These are phyloP conservation scores for Sclerotinia subarctica DNA, from an alignment of 2,329 filamentous ascomycete species.

Conservation along the genomic window DNA sequence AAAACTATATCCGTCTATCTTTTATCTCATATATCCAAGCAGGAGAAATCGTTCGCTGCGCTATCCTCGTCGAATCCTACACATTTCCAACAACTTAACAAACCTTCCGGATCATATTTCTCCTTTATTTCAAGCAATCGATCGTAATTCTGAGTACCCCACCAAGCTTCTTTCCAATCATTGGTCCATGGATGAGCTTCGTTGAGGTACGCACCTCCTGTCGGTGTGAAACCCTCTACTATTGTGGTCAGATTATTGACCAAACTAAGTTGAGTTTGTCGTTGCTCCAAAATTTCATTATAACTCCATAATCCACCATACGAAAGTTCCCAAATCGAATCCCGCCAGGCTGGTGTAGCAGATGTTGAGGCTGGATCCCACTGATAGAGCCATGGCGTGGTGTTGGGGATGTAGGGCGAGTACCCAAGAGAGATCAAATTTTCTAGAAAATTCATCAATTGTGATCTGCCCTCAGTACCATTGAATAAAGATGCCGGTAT, in stretches of 20 bases:
- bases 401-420: slow-evolving; percentile 24
- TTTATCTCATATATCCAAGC: not conserved
- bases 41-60: slow-evolving; percentile 21
- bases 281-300: slow-evolving; percentile 21
- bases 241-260: slow-evolving; percentile 4
- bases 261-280: slow-evolving; percentile 1
- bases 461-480: slow-evolving; percentile 12
- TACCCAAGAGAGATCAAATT: slow-evolving; percentile 19
- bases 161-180: slow-evolving; percentile 27
- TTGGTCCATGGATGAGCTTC: slow-evolving; percentile 25
- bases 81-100: slow-evolving; percentile 30
- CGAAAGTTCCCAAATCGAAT: slow-evolving; percentile 23
- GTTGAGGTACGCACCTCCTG: slow-evolving; percentile 27
- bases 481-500: slow-evolving; percentile 23
- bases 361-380: slow-evolving; percentile 25
- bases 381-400: slow-evolving; percentile 24
- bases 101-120: slow-evolving; percentile 27
- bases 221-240: slow-evolving; percentile 19
- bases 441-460: slow-evolving; percentile 22
- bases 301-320: slow-evolving; percentile 16
- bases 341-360: slow-evolving; percentile 24
- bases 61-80: slow-evolving; percentile 25
- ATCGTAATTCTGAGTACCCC: slow-evolving; percentile 25
- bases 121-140: slow-evolving; percentile 27
- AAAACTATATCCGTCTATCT: not conserved